Evolutionary conservation across 2,329 filamentous ascomycete species (phyloP).

Genomic region (Alternaria triticina): DNA sequence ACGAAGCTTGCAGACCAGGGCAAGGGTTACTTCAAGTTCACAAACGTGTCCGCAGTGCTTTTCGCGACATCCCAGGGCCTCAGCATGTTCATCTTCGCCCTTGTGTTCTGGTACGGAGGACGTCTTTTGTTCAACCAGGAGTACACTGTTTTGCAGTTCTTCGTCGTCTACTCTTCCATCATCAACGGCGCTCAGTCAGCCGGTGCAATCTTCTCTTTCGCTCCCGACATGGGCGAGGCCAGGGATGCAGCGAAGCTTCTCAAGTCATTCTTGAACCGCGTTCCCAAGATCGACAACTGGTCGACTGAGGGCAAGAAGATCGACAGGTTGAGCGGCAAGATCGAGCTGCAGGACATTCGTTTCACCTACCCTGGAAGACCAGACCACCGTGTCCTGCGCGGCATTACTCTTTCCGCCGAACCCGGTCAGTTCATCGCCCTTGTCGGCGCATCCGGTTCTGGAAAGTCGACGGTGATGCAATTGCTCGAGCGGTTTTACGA

Average conservation of each 20-base stretch:
- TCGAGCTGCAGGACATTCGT: slow-evolving; percentile 92
- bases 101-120: slow-evolving; percentile 50
- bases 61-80: slow-evolving; percentile 87
- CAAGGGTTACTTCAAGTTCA: slow-evolving; percentile 71
- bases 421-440: slow-evolving; percentile 86
- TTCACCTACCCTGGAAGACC: slow-evolving; percentile 93
- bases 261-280: slow-evolving; percentile 81
- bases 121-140: slow-evolving; percentile 48
- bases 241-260: slow-evolving; percentile 81
- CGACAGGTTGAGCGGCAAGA: slow-evolving; percentile 64
- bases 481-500: slow-evolving; percentile 96
- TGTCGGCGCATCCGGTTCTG: slow-evolving; percentile 92
- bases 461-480: slow-evolving; percentile 92
- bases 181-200: slow-evolving; percentile 93
- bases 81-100: slow-evolving; percentile 54
- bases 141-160: slow-evolving; percentile 83
- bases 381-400: slow-evolving; percentile 89
- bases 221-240: slow-evolving; percentile 96
- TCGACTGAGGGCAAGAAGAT: slow-evolving; percentile 54
- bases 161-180: slow-evolving; percentile 84
- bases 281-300: slow-evolving; percentile 70
- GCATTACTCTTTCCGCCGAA: slow-evolving; percentile 74
- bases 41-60: slow-evolving; percentile 76
- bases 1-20: slow-evolving; percentile 73
- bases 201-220: slow-evolving; percentile 90